Evolutionary conservation across 2,329 filamentous ascomycete species (phyloP).

Genomic region (Fusarium drepaniforme): DNA sequence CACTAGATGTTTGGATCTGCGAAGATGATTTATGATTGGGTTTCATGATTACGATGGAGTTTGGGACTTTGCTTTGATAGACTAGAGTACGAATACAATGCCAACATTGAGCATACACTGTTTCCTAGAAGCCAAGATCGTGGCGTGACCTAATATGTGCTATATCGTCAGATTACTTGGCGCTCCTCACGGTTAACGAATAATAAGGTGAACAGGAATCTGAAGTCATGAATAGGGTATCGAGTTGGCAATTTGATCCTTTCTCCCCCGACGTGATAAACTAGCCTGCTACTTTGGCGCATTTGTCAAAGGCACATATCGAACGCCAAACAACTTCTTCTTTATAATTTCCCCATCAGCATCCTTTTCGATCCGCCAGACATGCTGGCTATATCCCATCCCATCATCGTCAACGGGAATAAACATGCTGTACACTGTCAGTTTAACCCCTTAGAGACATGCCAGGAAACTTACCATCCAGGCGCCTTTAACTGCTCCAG

Average conservation of each 20-base stretch:
- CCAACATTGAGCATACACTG: background rate
- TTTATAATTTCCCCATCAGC: conserved; percentile 69
- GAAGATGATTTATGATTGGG: conserved; percentile 8
- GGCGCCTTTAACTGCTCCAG: conserved; percentile 83
- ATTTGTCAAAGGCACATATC: conserved; percentile 84
- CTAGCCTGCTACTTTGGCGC: conserved; percentile 58
- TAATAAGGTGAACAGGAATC: background rate
- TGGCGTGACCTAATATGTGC: background rate
- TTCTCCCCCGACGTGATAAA: background rate
- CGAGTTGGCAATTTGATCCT: background rate
- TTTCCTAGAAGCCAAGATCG: background rate
- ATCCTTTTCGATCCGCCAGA: conserved; percentile 83
- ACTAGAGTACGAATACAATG: background rate
- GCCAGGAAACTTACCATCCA: conserved; percentile 65
- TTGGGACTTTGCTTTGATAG: background rate
- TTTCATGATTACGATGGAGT: background rate
- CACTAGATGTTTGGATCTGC: background rate
- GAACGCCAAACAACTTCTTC: conserved; percentile 76
- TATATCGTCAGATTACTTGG: background rate
- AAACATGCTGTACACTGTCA: conserved; percentile 68
- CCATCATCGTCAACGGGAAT: conserved; percentile 76
- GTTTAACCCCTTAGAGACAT: too few relatives aligned
- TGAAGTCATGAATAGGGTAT: background rate
- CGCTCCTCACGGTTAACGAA: background rate
- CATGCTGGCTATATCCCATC: conserved; percentile 66